These are phyloP conservation scores for Trichoderma asperelloides DNA, from an alignment of 495 filamentous ascomycete species.

Conservation along the genomic window DNA sequence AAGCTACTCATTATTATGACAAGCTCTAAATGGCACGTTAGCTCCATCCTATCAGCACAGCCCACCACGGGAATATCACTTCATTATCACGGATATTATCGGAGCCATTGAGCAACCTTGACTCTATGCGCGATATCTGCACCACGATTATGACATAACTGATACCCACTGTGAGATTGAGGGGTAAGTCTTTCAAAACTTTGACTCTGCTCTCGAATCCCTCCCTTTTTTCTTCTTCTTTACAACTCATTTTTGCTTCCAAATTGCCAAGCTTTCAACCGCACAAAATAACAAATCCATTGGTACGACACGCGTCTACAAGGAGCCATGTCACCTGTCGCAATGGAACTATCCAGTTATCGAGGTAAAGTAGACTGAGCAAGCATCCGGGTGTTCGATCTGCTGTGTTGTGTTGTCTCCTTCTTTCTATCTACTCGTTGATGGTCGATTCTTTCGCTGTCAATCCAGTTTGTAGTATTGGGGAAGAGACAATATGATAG, in stretches of 20 bases:
- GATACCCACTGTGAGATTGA: slow-evolving; percentile 3
- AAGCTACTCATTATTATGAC: no score
- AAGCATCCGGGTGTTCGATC: slow-evolving; percentile 28
- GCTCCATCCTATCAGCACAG: neutral
- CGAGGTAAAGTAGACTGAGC: slow-evolving; percentile 51
- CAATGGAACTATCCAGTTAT: slow-evolving; percentile 28
- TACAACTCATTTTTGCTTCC: neutral
- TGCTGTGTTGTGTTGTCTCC: slow-evolving; percentile 5
- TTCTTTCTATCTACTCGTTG: neutral
- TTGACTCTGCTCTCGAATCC: neutral
- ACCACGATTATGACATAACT: neutral
- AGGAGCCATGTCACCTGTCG: slow-evolving; percentile 18
- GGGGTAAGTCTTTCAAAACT: neutral
- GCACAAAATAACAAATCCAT: neutral
- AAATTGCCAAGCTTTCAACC: neutral
- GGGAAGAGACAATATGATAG: slow-evolving; percentile 5
- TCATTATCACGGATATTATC: neutral
- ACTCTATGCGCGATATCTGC: neutral
- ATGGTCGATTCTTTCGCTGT: neutral
- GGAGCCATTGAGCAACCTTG: neutral
- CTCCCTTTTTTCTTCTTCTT: slow-evolving; percentile 2
- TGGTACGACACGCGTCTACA: slow-evolving; percentile 13
- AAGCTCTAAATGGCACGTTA: no score
- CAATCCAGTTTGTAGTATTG: neutral
- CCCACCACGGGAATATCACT: neutral